Evolutionary conservation across 176 grass and related monocot genomes (phyloP).

Genomic region (Stipa capillata): DNA sequence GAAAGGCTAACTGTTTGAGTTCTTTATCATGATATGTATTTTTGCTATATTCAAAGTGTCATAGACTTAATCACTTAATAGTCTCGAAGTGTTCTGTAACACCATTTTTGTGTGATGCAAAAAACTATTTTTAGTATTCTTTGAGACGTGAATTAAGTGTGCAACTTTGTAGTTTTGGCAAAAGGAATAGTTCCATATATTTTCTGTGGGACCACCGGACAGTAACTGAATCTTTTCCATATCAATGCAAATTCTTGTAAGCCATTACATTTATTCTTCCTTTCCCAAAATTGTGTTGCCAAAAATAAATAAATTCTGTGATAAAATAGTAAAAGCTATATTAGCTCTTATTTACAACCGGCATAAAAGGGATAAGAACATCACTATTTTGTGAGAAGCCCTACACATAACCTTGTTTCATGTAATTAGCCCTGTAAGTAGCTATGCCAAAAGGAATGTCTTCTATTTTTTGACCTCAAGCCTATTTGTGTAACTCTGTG

Average conservation of each 20-base stretch:
- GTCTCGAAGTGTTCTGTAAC: neutral
- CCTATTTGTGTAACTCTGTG: neutral
- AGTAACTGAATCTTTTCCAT: neutral
- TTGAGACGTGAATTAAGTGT: neutral
- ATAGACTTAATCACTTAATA: no score
- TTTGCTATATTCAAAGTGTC: neutral
- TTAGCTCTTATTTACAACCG: neutral
- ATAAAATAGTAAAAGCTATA: neutral
- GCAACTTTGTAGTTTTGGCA: neutral
- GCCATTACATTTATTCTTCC: neutral
- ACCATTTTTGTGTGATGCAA: neutral
- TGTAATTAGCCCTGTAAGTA: neutral
- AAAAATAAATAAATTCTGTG: neutral
- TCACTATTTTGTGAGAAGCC: neutral
- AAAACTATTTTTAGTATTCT: neutral
- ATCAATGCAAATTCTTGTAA: neutral
- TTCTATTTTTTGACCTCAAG: neutral
- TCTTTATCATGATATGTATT: neutral
- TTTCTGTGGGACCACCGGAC: neutral
- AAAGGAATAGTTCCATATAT: neutral
- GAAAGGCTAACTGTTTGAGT: neutral
- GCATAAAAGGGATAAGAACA: neutral
- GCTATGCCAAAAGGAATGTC: neutral
- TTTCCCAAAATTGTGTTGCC: neutral
- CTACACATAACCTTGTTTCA: neutral